A percentile compares a stretch with the other conserved stretches of the same genome.
Evolutionary conservation across 139 green algal species (phyloP).

Genomic region (Coccomyxa sp.): DNA sequence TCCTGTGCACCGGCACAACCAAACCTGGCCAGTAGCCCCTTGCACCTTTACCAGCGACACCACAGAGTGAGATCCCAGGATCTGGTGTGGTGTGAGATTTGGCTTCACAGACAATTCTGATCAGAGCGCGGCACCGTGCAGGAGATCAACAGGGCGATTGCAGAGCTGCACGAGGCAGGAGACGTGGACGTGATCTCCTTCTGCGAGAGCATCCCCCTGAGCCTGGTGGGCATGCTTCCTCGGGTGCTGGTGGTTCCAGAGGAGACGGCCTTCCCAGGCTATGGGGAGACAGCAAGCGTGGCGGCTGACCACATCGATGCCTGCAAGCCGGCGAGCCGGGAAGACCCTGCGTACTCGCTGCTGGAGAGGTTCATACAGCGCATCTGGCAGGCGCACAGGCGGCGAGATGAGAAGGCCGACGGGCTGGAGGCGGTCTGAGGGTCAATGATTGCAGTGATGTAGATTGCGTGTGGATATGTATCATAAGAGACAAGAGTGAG

Average conservation of each 20-base stretch:
- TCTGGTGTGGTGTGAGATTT: neutral
- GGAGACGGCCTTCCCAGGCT: constrained; percentile 63
- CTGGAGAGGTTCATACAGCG: neutral
- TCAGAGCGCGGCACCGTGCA: neutral
- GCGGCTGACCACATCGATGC: constrained; percentile 69
- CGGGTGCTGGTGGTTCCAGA: constrained; percentile 60
- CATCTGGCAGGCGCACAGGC: neutral
- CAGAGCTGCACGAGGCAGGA: constrained; percentile 28
- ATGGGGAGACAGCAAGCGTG: constrained; percentile 37
- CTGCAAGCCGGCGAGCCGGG: constrained; percentile 57
- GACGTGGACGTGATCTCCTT: constrained; percentile 50
- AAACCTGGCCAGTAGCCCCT: neutral
- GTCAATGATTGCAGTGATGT: neutral
- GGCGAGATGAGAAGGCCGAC: neutral
- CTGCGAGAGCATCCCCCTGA: constrained; percentile 56
- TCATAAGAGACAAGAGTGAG: no score
- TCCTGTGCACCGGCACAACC: no score
- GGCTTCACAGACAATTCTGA: neutral
- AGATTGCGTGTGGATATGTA: neutral
- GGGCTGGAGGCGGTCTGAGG: neutral
- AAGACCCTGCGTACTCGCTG: constrained; percentile 26
- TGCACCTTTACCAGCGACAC: neutral
- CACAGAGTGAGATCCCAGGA: neutral
- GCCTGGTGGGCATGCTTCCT: constrained; percentile 44
- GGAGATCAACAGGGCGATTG: constrained; percentile 54